Evolutionary conservation across 768 basidiomycete genomes (phyloP).

Genomic region (Suillus bovinus): DNA sequence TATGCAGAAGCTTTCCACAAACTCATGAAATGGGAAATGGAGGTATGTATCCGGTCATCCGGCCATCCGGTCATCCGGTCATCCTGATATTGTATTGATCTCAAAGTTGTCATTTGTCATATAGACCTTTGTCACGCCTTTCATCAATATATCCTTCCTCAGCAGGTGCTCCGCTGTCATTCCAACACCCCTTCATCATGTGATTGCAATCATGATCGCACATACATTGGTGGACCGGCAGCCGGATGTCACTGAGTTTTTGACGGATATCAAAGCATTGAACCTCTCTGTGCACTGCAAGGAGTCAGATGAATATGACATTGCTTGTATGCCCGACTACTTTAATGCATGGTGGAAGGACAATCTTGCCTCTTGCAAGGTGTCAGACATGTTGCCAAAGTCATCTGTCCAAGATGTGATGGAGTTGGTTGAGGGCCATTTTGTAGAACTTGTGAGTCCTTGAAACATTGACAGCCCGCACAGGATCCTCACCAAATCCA

Average conservation of each 20-base stretch:
- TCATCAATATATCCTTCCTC: not conserved
- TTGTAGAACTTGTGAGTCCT: not conserved
- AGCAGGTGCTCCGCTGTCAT: not conserved
- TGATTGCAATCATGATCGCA: not conserved
- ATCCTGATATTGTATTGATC: not conserved
- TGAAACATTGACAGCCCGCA: not conserved
- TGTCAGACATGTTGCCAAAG: not conserved
- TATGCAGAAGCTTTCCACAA: no score
- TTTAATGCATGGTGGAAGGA: conserved; percentile 3
- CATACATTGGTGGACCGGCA: not conserved
- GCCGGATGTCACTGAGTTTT: not conserved
- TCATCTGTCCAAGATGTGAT: conserved; percentile 1
- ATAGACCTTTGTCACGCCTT: not conserved
- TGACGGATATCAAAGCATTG: not conserved
- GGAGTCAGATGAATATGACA: not conserved
- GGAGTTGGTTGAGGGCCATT: not conserved
- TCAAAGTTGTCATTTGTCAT: not conserved
- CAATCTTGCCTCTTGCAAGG: not conserved
- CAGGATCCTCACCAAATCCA: not conserved
- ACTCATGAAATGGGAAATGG: no score
- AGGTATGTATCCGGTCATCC: not conserved
- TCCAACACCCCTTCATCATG: not conserved
- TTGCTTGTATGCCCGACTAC: not conserved
- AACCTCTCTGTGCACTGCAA: not conserved
- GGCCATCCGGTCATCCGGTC: no score